These are phyloP conservation scores for Acanthamoeba sp. DNA, from an alignment of 208 protist genomes.

Conservation along the genomic window DNA sequence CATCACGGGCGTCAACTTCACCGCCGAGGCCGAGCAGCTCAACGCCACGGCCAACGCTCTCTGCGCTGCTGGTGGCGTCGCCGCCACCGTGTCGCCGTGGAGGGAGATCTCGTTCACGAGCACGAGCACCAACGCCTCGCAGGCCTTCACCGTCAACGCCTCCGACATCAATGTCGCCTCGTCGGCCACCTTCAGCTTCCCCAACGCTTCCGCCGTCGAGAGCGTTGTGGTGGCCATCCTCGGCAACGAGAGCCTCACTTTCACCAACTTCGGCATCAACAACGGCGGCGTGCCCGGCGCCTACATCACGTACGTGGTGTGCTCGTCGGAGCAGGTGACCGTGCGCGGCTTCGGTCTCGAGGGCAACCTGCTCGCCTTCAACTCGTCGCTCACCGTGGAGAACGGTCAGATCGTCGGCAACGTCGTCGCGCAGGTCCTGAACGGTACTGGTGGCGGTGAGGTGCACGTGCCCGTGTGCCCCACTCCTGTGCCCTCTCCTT, in stretches of 20 bases:
- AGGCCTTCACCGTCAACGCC: neutral
- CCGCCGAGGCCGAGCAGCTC: neutral
- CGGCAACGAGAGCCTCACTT: neutral
- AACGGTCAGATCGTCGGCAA: conserved; percentile 39
- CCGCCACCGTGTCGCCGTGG: neutral
- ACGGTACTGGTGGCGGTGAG: neutral
- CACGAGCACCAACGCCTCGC: neutral
- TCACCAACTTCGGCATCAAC: neutral
- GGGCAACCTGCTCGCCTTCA: neutral
- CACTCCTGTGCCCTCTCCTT: too few species aligned
- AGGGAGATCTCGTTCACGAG: neutral
- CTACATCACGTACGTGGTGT: neutral
- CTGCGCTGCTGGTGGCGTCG: neutral
- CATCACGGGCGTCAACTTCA: neutral
- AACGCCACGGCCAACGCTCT: neutral
- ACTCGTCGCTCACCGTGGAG: neutral
- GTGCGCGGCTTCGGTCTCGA: neutral
- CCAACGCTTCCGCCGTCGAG: neutral
- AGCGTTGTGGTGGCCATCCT: neutral
- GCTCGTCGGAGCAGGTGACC: neutral
- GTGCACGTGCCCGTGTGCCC: conserved; percentile 1
- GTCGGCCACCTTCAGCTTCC: neutral
- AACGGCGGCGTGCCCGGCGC: neutral
- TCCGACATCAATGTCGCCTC: neutral
- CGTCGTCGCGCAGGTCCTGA: neutral